A percentile compares a stretch with the other conserved stretches of the same genome.
phyloP scores from a whole-genome alignment of 768 basidiomycete species.

The Cystofilobasidium capitatum region DNA sequence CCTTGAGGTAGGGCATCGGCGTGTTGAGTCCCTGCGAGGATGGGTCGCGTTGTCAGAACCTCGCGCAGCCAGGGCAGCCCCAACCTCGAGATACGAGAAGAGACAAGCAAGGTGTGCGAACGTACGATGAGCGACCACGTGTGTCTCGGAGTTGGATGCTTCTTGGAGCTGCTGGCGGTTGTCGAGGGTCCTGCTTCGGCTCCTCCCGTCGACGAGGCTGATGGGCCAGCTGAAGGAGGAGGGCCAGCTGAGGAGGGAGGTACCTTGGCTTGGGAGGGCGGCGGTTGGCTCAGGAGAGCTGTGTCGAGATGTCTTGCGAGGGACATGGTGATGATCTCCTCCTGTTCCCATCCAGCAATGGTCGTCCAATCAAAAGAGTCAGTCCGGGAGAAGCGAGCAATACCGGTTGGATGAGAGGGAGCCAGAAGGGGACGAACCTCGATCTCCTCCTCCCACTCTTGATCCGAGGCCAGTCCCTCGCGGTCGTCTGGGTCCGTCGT shows the following conservation, averaged over 20 bases:
- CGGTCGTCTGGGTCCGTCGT: not conserved
- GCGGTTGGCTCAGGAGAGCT: not conserved
- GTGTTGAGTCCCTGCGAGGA: conserved; percentile 20
- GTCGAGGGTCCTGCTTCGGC: not conserved
- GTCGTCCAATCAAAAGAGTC: not conserved
- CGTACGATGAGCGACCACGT: conserved; percentile 20
- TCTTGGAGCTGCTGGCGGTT: not conserved
- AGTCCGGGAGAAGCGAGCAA: not conserved
- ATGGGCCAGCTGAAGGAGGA: not conserved
- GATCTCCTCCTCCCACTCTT: conserved; percentile 26
- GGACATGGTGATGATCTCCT: conserved; percentile 20
- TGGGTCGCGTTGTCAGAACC: not conserved
- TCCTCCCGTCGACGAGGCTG: not conserved
- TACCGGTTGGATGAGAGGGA: not conserved
- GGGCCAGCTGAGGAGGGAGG: not conserved
- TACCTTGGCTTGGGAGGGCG: not conserved
- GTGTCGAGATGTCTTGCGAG: conserved; percentile 15
- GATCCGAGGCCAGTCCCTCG: conserved; percentile 21
- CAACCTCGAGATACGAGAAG: not conserved
- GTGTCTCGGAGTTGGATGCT: not conserved
- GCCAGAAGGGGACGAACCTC: conserved; percentile 10
- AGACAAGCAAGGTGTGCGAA: not conserved
- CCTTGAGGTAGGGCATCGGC: conserved; percentile 22
- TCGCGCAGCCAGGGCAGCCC: not conserved
- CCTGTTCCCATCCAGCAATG: conserved; percentile 1